A percentile compares a stretch with the other conserved stretches of the same genome.
Evolutionary conservation across 2,329 filamentous ascomycete species (phyloP).

Genomic region (Dothistroma septosporum): DNA sequence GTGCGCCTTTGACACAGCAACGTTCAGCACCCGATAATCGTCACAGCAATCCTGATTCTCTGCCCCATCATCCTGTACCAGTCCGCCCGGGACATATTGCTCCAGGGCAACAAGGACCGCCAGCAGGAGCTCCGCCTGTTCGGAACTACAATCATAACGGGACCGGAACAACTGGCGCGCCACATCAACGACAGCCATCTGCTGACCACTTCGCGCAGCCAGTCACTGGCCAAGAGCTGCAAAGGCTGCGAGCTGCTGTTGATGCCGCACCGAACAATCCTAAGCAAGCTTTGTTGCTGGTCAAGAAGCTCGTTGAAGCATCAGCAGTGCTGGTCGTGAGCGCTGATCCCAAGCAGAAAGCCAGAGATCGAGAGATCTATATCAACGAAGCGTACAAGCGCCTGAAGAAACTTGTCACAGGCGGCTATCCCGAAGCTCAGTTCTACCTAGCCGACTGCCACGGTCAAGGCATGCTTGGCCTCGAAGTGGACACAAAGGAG

Average conservation of each 20-base stretch:
- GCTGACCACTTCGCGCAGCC: constrained; percentile 39
- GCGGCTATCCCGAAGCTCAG: constrained; percentile 78
- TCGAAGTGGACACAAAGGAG: constrained; percentile 81
- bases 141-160: constrained; percentile 46
- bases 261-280: constrained; percentile 70
- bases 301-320: constrained; percentile 82
- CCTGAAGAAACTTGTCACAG: constrained; percentile 76
- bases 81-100: constrained; percentile 48
- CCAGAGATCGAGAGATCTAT: constrained; percentile 73
- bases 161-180: constrained; percentile 25
- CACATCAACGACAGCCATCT: constrained; percentile 26
- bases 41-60: constrained; percentile 49
- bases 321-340: constrained; percentile 72
- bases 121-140: constrained; percentile 48
- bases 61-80: constrained; percentile 51
- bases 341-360: constrained; percentile 60
- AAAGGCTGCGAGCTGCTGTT: constrained; percentile 65
- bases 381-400: constrained; percentile 83
- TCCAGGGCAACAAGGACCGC: constrained; percentile 24
- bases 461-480: constrained; percentile 73
- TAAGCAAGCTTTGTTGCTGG: constrained; percentile 65
- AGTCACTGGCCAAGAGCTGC: constrained; percentile 72
- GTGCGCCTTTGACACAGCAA: constrained; percentile 27
- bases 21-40: constrained; percentile 20
- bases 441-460: constrained; percentile 90